Evolutionary conservation across 1,284 basidiomycete species (phyloP).

Genomic region (Malassezia nana): DNA sequence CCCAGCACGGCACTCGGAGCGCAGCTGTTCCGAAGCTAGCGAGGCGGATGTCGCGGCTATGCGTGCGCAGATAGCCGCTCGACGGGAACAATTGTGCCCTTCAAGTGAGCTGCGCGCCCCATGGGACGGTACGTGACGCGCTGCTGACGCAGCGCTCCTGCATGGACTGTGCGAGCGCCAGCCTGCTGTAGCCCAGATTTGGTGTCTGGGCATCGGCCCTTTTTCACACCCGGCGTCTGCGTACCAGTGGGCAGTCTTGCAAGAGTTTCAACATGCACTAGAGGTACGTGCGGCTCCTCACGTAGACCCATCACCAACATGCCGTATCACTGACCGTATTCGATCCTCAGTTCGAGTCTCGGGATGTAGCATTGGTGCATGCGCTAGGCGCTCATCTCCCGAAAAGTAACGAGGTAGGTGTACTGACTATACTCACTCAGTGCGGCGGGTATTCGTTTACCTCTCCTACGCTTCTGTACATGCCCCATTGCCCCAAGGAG

Average conservation of each 20-base stretch:
- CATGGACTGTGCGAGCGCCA: background rate
- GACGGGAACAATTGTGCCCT: background rate
- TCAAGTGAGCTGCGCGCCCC: background rate
- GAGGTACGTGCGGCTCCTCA: background rate
- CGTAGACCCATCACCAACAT: background rate
- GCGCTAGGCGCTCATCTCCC: background rate
- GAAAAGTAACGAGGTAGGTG: conserved; percentile 3
- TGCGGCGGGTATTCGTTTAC: conserved; percentile 12
- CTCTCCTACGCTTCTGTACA: conserved; percentile 18
- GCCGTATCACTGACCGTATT: background rate
- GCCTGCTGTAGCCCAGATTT: background rate
- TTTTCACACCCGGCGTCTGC: background rate
- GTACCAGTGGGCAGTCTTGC: conserved; percentile 8
- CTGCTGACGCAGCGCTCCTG: background rate
- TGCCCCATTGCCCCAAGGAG: conserved; percentile 22
- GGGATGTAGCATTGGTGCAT: conserved; percentile 3
- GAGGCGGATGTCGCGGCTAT: background rate
- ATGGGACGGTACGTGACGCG: too few relatives aligned
- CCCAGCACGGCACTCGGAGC: background rate
- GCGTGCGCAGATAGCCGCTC: background rate
- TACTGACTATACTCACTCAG: background rate
- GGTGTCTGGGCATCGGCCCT: conserved; percentile 14
- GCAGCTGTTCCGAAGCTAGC: background rate
- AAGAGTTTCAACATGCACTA: background rate
- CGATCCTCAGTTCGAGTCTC: conserved; percentile 8